Evolutionary conservation across 139 green algal species (phyloP).

Genomic region (Chlorella vulgaris): DNA sequence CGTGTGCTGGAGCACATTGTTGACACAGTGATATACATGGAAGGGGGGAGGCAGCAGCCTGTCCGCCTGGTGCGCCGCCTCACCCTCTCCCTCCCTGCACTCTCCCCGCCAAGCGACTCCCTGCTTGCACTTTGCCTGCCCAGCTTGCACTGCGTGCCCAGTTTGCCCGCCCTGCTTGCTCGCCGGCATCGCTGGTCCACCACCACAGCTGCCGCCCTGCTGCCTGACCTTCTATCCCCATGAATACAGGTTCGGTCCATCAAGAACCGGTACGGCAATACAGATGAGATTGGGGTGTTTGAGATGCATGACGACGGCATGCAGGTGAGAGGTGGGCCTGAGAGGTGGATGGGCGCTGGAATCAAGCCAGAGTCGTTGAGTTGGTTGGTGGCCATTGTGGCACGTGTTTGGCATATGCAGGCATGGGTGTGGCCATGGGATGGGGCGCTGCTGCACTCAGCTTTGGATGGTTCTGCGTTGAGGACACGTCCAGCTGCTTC

Average conservation of each 20-base stretch:
- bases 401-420: not conserved
- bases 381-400: not conserved
- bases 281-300: constrained; percentile 91
- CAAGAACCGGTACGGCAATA: constrained; percentile 89
- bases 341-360: not conserved
- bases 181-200: no score
- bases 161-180: no score
- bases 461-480: no score
- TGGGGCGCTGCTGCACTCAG: no score
- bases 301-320: constrained; percentile 76
- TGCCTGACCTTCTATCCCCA: no score
- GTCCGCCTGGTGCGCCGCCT: constrained; percentile 38
- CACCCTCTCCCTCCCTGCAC: not conserved
- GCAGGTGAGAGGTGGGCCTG: constrained; percentile 1
- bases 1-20: constrained; percentile 96
- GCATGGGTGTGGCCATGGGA: not conserved
- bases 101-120: not conserved
- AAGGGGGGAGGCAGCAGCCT: constrained; percentile 69
- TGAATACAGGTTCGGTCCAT: constrained; percentile 57
- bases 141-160: no score
- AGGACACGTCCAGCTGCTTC: no score
- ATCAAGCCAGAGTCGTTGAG: not conserved
- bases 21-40: constrained; percentile 93
- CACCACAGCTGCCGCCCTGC: not conserved
- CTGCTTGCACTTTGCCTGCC: not conserved